Percentiles rank a stretch among this genome's conserved stretches.
phyloP scores from a whole-genome alignment of 169 alveolate genomes.

The Cryptosporidium ubiquitum region DNA sequence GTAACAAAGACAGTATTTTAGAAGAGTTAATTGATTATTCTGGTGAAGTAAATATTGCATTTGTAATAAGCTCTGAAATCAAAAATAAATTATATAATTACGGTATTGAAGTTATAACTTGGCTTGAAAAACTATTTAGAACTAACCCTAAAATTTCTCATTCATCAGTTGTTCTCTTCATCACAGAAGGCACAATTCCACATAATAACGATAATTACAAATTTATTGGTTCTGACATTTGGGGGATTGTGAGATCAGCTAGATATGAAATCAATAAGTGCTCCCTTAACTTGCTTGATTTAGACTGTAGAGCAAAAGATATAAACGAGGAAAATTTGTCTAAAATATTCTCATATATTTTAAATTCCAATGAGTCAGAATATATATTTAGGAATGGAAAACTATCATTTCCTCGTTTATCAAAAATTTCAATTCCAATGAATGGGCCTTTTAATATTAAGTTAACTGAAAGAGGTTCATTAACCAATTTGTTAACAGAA shows the following conservation, averaged over 20 bases:
- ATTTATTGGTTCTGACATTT: slow-evolving; percentile 52
- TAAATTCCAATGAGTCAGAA: slow-evolving; percentile 35
- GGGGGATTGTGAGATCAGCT: slow-evolving; percentile 69
- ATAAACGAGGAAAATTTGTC: not conserved
- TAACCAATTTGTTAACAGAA: slow-evolving; percentile 34
- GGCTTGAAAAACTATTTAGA: not conserved
- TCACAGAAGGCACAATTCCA: slow-evolving; percentile 36
- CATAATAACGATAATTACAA: not conserved
- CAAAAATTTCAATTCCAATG: not conserved
- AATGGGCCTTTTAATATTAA: slow-evolving; percentile 25
- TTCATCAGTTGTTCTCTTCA: not conserved
- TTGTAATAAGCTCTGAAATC: not conserved
- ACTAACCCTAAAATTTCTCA: not conserved
- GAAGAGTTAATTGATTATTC: slow-evolving; percentile 1
- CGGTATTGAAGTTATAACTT: slow-evolving; percentile 15
- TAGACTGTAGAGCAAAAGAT: not conserved
- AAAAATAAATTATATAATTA: not conserved
- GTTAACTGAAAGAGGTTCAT: slow-evolving; percentile 67
- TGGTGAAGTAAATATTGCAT: slow-evolving; percentile 17
- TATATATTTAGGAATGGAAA: slow-evolving; percentile 21
- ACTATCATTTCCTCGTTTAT: slow-evolving; percentile 16
- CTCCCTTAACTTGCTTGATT: slow-evolving; percentile 26
- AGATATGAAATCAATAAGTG: slow-evolving; percentile 19
- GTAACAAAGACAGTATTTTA: not conserved
- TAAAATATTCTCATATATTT: not conserved